phyloP scores from a whole-genome alignment of 192 early-diverging fungal species.

The Umbelopsis sp. region DNA sequence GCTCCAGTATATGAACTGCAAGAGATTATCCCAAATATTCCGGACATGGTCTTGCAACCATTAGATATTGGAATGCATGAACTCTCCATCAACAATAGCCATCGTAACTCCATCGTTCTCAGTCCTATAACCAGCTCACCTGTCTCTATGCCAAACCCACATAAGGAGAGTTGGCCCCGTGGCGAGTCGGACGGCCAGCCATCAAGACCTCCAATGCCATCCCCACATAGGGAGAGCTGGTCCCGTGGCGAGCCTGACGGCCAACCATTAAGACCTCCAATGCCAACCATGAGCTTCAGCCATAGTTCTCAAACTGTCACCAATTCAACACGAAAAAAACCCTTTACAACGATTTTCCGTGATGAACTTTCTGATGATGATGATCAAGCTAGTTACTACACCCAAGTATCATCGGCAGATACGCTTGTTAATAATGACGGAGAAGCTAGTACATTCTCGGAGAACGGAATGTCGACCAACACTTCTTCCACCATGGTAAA shows the following conservation, averaged over 20 bases:
- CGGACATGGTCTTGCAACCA: neutral
- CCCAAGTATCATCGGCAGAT: neutral
- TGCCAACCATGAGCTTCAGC: neutral
- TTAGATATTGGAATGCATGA: neutral
- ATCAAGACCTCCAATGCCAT: neutral
- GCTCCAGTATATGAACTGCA: neutral
- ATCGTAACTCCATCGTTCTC: neutral
- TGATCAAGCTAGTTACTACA: neutral
- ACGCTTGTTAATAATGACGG: neutral
- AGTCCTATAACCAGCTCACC: neutral
- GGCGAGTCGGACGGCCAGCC: neutral
- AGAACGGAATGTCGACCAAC: neutral
- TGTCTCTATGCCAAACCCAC: neutral
- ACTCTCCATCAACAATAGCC: neutral
- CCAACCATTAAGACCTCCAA: neutral
- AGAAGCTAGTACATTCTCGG: neutral
- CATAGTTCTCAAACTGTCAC: neutral
- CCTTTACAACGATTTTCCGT: slow-evolving; percentile 5
- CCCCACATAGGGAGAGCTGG: too few species aligned
- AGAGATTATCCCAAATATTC: neutral
- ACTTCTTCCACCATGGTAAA: neutral
- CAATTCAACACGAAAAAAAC: neutral
- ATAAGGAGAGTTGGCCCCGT: neutral
- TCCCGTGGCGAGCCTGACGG: too few species aligned
- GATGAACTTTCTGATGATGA: slow-evolving; percentile 2